Conservation (phyloP, 768 basidiomycete genomes). For the Rhodotorula sphaerocarpa region DNA sequence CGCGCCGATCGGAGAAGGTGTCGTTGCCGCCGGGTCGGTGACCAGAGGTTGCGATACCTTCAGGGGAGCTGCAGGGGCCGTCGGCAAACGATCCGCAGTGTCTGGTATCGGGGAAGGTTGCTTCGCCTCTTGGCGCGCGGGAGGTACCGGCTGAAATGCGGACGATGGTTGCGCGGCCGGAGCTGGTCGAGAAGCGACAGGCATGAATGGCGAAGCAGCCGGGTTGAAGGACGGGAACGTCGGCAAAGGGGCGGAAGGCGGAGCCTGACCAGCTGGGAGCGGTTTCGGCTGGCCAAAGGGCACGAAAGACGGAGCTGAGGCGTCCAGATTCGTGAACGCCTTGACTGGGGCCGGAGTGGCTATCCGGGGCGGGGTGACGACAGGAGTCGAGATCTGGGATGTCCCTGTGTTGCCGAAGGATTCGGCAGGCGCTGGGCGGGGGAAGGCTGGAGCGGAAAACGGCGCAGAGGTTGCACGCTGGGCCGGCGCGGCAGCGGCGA, state of each 20-base stretch:
- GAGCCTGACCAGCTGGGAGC: too few species aligned
- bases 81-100: too few species aligned
- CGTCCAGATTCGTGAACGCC: neutral
- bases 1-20: neutral
- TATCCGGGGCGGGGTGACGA: neutral
- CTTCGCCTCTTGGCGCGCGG: too few species aligned
- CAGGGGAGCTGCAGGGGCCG: too few species aligned
- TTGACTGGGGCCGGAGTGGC: neutral
- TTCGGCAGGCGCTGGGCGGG: neutral
- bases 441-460: slow-evolving; percentile 3
- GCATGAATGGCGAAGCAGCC: neutral
- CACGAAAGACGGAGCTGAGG: neutral
- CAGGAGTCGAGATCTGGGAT: slow-evolving; percentile 19
- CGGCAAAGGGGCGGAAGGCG: too few species aligned
- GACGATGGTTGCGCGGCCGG: neutral
- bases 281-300: too few species aligned
- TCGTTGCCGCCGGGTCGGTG: too few species aligned
- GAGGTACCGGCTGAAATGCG: too few species aligned
- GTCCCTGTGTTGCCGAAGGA: too few species aligned
- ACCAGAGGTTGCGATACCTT: too few species aligned
- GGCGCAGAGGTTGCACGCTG: slow-evolving; percentile 1
- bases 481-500: neutral
- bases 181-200: neutral
- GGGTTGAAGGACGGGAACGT: neutral
- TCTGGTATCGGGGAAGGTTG: too few species aligned